phyloP scores from a whole-genome alignment of 768 basidiomycete genomes.

The Hirschioporus abietinus region DNA sequence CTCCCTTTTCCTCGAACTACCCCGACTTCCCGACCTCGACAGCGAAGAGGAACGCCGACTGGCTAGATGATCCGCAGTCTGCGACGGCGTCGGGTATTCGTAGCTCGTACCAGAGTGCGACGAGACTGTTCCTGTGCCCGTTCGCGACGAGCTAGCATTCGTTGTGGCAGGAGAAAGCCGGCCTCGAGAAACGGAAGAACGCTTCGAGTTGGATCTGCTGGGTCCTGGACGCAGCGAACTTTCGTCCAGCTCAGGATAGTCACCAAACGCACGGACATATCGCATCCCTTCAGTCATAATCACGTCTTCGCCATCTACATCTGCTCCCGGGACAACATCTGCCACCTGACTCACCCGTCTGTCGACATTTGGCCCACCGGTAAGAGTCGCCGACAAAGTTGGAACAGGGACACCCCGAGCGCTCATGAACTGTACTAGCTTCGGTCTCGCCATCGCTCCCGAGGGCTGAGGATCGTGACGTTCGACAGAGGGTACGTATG shows the following conservation, averaged over 20 bases:
- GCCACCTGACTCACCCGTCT: slow-evolving; percentile 61
- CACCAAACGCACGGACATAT: slow-evolving; percentile 66
- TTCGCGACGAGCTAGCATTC: neutral
- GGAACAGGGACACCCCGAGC: slow-evolving; percentile 63
- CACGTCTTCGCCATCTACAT: slow-evolving; percentile 21
- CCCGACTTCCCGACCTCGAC: neutral
- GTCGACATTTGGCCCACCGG: slow-evolving; percentile 13
- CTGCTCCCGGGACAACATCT: slow-evolving; percentile 43
- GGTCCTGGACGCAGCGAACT: neutral
- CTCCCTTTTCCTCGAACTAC: neutral
- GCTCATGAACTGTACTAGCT: slow-evolving; percentile 67
- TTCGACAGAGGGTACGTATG: neutral
- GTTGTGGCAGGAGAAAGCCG: slow-evolving; percentile 1
- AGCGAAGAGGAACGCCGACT: neutral
- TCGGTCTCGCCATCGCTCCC: slow-evolving; percentile 41
- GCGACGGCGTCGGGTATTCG: neutral
- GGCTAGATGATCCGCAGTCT: neutral
- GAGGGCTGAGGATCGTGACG: slow-evolving; percentile 15
- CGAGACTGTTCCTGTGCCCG: neutral
- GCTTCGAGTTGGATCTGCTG: neutral
- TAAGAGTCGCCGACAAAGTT: slow-evolving; percentile 30
- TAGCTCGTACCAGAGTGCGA: neutral
- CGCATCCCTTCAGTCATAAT: slow-evolving; percentile 57
- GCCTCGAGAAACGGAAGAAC: neutral
- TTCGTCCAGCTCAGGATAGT: slow-evolving; percentile 11